Conservation (phyloP, 1,284 basidiomycete genomes). For the Ceratobasidium sp. region DNA sequence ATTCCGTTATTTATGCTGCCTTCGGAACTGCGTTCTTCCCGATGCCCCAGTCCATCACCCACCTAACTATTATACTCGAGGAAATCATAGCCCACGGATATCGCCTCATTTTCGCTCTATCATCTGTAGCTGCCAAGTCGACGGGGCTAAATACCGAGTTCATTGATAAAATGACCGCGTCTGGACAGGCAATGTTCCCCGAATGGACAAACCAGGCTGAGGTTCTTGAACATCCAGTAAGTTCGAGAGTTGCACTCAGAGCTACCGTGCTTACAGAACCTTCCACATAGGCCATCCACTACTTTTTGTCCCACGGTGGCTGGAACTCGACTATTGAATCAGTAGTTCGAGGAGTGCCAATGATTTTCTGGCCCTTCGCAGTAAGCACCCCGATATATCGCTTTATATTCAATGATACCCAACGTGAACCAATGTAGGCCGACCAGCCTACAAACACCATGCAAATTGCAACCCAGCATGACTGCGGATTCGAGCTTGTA, state of each 20-base stretch:
- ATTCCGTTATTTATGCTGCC: constrained; percentile 38
- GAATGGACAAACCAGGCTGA: constrained; percentile 36
- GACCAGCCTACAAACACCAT: constrained; percentile 35
- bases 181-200: constrained; percentile 33
- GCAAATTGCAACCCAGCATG: constrained; percentile 7
- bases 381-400: neutral
- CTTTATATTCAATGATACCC: neutral
- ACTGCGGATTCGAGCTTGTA: constrained; percentile 34
- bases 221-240: constrained; percentile 40
- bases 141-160: constrained; percentile 1
- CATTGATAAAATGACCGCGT: neutral
- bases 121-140: neutral
- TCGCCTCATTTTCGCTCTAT: constrained; percentile 7
- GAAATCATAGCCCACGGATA: constrained; percentile 9
- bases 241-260: neutral
- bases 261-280: too few species aligned
- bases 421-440: neutral
- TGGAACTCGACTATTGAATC: constrained; percentile 34
- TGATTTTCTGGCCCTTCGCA: constrained; percentile 42
- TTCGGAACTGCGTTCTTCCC: constrained; percentile 43
- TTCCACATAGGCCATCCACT: constrained; percentile 25
- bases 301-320: constrained; percentile 40
- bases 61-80: constrained; percentile 20
- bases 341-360: constrained; percentile 22
- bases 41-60: neutral